Evolutionary conservation across 768 basidiomycete species (phyloP), one percentile per base, ranked within the genome.

Genomic region (Aureoboletus auriporus): DNA sequence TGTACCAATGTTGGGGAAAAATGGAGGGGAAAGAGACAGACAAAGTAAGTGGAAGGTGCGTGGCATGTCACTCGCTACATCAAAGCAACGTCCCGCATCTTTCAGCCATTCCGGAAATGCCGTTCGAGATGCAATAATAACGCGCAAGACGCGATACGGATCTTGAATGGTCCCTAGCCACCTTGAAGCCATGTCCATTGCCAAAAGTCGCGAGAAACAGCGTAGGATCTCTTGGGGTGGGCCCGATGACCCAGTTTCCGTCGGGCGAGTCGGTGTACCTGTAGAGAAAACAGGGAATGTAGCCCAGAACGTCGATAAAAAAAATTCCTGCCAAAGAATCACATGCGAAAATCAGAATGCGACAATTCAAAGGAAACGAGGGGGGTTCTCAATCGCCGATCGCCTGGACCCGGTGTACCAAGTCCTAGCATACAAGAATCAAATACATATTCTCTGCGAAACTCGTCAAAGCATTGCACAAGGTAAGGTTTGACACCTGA

Each of bases 261-360:
- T 93, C 87, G 1, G 83, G 76, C 5, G 92, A 82, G 58, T 96
- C 94, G 20, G 85, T 85, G 64, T 97, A 97, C 91, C 91, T 93
- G 53, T 39, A 31, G 4, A 17, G 13, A 34, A 12, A 10, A n/a
- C 12, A 12, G 37, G 31, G 16, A 13, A 23, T 23, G 17, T 7
- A 33, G 28, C 7, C 11, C 27, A 16, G 23, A n/a, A 31, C 12
- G 4, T 26, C n/a, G 10, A 45, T 37, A 20, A 29, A 45, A 8
- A n/a, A 38, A 20, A 10, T 26, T 8, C 6, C 6, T n/a, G 13
- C 16, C 23, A 36, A 44, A 43, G 31, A 8, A 51, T 1, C 12
- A 46, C 47, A 42, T 12, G 12, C 10, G 35, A 17, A 46, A 51
- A 28, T 35, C 23, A 20, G 10, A 29, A 46, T 29, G 10, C 10